phyloP scores from a whole-genome alignment of 2,329 filamentous ascomycete genomes.

The Davidsoniella eucalypti region DNA sequence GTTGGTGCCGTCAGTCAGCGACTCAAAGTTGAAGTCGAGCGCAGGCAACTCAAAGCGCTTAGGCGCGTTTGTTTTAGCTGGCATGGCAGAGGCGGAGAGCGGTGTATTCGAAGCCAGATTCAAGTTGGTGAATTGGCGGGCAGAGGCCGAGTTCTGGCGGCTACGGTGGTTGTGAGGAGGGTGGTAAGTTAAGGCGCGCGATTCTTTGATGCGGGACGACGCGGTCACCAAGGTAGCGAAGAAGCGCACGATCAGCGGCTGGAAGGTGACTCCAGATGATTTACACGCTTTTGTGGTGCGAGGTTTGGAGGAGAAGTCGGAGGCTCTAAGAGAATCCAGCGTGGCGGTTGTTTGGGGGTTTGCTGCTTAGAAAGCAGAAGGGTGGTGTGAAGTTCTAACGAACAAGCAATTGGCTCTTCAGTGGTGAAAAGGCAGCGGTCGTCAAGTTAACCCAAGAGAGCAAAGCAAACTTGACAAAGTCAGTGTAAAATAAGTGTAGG shows the following conservation, averaged over 20 bases:
- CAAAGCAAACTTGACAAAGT: background rate
- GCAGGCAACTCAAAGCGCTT: slow-evolving; percentile 37
- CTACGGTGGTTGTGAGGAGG: slow-evolving; percentile 1
- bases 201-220: slow-evolving; percentile 9
- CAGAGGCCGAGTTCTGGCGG: background rate
- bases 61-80: slow-evolving; percentile 7
- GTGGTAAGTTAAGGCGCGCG: slow-evolving; percentile 10
- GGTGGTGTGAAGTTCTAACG: slow-evolving; percentile 4
- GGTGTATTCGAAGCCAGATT: background rate
- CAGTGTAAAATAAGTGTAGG: background rate
- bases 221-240: slow-evolving; percentile 9
- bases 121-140: background rate
- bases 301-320: slow-evolving; percentile 9
- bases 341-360: slow-evolving; percentile 7
- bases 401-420: background rate
- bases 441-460: too few species aligned
- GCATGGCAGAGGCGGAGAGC: slow-evolving; percentile 1
- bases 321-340: slow-evolving; percentile 12
- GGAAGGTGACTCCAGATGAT: slow-evolving; percentile 9
- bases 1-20: slow-evolving; percentile 42
- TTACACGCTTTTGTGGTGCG: slow-evolving; percentile 10
- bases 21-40: slow-evolving; percentile 41
- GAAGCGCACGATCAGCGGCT: slow-evolving; percentile 11
- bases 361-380: slow-evolving; percentile 1
- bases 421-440: too few species aligned